Percentiles rank a stretch among this genome's conserved stretches.
phyloP scores from a whole-genome alignment of 257 asterid genomes.

The Linderniella brevidens region DNA sequence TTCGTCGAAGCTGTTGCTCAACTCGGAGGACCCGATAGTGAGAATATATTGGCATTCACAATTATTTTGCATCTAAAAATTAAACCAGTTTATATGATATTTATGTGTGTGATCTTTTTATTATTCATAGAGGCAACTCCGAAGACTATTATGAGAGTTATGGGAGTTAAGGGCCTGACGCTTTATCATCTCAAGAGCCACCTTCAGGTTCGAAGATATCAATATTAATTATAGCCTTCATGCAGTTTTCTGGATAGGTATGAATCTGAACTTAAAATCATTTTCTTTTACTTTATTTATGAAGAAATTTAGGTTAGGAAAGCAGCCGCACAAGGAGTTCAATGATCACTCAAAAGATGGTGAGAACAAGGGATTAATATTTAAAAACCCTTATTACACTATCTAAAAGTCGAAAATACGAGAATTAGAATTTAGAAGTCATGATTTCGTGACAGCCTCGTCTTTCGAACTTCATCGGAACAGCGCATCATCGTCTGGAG shows the following conservation, averaged over 20 bases:
- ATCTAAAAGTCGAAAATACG: neutral
- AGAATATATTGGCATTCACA: conserved; percentile 1
- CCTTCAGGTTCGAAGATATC: conserved; percentile 82
- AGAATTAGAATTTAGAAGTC: neutral
- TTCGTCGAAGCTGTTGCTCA: conserved; percentile 85
- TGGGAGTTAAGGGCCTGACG: conserved; percentile 97
- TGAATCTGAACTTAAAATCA: no score
- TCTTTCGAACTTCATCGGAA: conserved; percentile 73
- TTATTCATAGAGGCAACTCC: conserved; percentile 87
- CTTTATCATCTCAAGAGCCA: conserved; percentile 99
- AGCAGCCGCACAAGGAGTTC: conserved; percentile 98
- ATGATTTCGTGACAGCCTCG: conserved; percentile 30
- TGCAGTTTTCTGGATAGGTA: neutral
- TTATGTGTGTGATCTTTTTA: neutral
- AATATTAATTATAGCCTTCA: no score
- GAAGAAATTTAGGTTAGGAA: conserved; percentile 94
- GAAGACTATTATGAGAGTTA: conserved; percentile 91
- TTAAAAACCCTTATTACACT: no score
- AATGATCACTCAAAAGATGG: conserved; percentile 91
- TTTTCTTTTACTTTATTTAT: no score
- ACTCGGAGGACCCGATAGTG: conserved; percentile 92
- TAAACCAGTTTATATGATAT: neutral
- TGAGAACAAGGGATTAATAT: conserved; percentile 28
- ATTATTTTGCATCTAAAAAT: neutral
- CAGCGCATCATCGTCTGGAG: conserved; percentile 64